Conservation (phyloP, 2,329 filamentous ascomycete species). For the Fusarium lyarnte region DNA sequence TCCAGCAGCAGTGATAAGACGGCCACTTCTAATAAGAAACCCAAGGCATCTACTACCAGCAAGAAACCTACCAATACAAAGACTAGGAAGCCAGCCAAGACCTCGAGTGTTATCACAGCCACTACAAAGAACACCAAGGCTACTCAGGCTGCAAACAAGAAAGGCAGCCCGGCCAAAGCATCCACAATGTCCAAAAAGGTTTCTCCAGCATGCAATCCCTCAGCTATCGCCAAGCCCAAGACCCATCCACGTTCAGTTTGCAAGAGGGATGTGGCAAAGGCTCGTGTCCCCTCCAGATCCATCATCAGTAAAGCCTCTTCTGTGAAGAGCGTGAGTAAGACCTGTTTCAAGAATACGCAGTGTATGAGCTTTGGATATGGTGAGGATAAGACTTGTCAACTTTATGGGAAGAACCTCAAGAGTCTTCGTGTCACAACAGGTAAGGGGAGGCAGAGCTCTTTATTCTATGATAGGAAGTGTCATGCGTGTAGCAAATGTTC, state of each 20-base stretch:
- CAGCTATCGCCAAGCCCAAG: neutral
- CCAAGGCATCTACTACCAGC: neutral
- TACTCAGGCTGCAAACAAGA: rapidly evolving
- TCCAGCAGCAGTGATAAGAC: neutral
- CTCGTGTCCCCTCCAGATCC: neutral
- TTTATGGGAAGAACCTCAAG: neutral
- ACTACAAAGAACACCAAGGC: neutral
- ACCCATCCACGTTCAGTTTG: neutral
- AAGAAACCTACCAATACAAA: neutral
- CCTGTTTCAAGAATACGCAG: neutral
- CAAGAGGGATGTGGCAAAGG: neutral
- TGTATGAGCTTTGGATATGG: slow-evolving; percentile 1
- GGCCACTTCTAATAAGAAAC: neutral
- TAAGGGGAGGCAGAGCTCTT: neutral
- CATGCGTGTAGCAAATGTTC: neutral
- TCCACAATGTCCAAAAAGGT: neutral
- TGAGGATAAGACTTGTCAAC: neutral
- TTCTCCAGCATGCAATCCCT: neutral
- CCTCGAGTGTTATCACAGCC: neutral
- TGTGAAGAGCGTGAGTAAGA: neutral
- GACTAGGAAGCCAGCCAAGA: neutral
- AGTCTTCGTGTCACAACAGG: neutral
- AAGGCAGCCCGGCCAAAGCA: neutral
- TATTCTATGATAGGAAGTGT: neutral
- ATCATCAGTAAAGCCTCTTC: neutral